Percentiles rank a stretch among this genome's conserved stretches.
These are phyloP conservation scores for Cubamyces sp. DNA, from an alignment of 768 basidiomycete species.

Conservation along the genomic window DNA sequence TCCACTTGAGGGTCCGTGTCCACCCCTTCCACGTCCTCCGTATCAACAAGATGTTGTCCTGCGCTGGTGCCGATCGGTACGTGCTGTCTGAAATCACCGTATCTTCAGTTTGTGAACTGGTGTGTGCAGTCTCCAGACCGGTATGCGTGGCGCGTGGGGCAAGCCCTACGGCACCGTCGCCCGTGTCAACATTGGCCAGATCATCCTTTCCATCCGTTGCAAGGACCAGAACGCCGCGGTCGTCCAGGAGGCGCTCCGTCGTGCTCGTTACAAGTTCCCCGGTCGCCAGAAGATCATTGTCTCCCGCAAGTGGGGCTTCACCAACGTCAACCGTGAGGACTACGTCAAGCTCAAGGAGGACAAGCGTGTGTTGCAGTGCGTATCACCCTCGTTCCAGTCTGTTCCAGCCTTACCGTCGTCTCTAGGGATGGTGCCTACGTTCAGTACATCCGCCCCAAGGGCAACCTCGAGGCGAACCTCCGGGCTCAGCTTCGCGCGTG, in stretches of 20 bases:
- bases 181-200: conserved; percentile 96
- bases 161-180: conserved; percentile 97
- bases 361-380: conserved; percentile 86
- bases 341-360: conserved; percentile 89
- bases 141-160: conserved; percentile 99
- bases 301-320: conserved; percentile 99
- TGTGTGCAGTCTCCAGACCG: conserved; percentile 75
- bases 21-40: conserved; percentile 99
- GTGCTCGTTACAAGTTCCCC: conserved; percentile 99
- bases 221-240: conserved; percentile 87
- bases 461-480: conserved; percentile 83
- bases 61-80: conserved; percentile 97
- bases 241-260: conserved; percentile 95
- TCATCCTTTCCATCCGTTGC: conserved; percentile 89
- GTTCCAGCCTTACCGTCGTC: conserved; percentile 14
- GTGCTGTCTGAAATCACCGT: conserved; percentile 27
- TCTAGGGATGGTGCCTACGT: conserved; percentile 92
- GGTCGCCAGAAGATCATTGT: conserved; percentile 97
- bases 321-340: conserved; percentile 87
- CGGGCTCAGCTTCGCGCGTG: conserved; percentile 81
- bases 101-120: not conserved
- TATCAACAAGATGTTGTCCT: conserved; percentile 99
- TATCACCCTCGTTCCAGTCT: conserved; percentile 31
- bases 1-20: conserved; percentile 96
- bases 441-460: conserved; percentile 89